Conservation (phyloP, 2,329 filamentous ascomycete genomes). For the Thielaviopsis cerberus region DNA sequence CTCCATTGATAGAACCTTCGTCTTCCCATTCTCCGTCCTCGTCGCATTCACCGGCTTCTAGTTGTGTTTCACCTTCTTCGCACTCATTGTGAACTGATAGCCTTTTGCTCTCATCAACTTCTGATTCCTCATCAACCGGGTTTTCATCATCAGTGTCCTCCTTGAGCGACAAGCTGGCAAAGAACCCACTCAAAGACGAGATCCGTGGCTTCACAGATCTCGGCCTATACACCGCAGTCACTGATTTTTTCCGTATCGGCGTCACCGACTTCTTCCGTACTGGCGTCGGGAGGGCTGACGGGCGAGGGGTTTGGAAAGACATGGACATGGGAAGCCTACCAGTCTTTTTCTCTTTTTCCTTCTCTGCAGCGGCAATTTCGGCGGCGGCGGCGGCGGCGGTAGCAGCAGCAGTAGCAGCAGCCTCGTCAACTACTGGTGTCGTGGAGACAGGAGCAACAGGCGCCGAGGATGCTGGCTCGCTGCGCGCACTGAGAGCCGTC, state of each 20-base stretch:
- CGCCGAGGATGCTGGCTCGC: neutral
- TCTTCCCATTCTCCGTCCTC: neutral
- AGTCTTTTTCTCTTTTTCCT: neutral
- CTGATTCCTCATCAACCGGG: neutral
- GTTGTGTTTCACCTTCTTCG: neutral
- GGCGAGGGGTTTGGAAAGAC: neutral
- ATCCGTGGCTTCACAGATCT: neutral
- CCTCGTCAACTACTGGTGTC: neutral
- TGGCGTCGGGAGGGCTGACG: neutral
- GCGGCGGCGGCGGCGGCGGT: neutral
- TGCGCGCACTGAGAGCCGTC: slow-evolving; percentile 1
- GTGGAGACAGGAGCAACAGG: neutral
- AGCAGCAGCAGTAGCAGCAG: neutral
- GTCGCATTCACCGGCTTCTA: no score
- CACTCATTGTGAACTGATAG: neutral
- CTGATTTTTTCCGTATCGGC: no score
- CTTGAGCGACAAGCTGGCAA: slow-evolving; percentile 5
- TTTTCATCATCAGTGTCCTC: neutral
- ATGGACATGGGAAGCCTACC: neutral
- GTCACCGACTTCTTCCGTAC: neutral
- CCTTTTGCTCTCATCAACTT: neutral
- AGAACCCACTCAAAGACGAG: slow-evolving; percentile 1
- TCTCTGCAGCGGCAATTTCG: neutral
- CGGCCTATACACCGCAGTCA: no score
- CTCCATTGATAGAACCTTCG: neutral